Evolutionary conservation across 2,329 filamentous ascomycete genomes (phyloP).

Genomic region (Ophiocordyceps australis): DNA sequence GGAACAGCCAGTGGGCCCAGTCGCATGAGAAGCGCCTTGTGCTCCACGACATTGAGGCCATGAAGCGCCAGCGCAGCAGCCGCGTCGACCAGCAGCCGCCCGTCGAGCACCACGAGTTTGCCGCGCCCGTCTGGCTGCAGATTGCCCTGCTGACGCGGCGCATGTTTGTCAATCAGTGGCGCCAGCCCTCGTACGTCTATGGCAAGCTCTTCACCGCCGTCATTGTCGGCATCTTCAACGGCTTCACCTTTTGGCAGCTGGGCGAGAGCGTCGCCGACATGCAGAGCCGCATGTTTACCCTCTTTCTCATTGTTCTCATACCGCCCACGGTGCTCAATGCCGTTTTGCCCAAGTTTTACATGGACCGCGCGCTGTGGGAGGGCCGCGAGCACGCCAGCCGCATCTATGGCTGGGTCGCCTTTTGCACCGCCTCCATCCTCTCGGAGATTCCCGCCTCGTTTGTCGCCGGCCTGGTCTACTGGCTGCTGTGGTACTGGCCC

Average conservation of each 20-base stretch:
- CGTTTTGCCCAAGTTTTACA: constrained; percentile 63
- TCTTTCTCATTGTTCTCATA: constrained; percentile 77
- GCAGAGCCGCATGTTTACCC: constrained; percentile 75
- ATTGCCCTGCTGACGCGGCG: constrained; percentile 56
- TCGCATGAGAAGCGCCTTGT: constrained; percentile 49
- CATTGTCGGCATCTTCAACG: constrained; percentile 59
- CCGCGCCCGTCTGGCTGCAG: constrained; percentile 64
- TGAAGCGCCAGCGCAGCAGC: constrained; percentile 27
- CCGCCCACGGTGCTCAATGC: constrained; percentile 70
- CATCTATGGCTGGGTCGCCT: constrained; percentile 69
- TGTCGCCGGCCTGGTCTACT: constrained; percentile 65
- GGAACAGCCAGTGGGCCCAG: constrained; percentile 63
- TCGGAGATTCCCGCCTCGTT: constrained; percentile 75
- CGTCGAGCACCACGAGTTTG: constrained; percentile 55
- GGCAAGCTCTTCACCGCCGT: constrained; percentile 76
- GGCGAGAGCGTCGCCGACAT: constrained; percentile 58
- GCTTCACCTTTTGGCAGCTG: constrained; percentile 62
- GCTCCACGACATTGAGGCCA: constrained; percentile 46
- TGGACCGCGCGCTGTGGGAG: constrained; percentile 63
- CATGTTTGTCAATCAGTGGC: constrained; percentile 66
- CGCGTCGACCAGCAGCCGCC: constrained; percentile 19
- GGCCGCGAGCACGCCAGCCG: constrained; percentile 76
- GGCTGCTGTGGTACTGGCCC: constrained; percentile 70
- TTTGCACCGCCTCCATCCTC: constrained; percentile 59
- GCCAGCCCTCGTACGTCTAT: constrained; percentile 77